These are phyloP conservation scores for Gossypium australe DNA, from an alignment of 345 rosid species.

Conservation along the genomic window DNA sequence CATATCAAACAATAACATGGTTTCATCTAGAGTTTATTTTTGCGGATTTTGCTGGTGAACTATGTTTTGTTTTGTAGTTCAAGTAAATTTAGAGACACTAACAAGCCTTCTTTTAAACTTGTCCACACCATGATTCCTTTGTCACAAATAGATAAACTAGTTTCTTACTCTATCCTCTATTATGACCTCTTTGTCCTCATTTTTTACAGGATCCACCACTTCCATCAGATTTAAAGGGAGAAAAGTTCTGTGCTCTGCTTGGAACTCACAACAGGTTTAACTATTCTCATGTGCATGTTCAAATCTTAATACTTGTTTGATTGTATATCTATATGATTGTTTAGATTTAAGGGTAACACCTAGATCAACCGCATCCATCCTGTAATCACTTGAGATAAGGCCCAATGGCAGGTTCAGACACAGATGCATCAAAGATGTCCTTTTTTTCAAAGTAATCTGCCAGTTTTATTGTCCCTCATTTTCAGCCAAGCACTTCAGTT, in stretches of 20 bases:
- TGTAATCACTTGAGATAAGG: not conserved
- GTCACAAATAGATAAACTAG: constrained; percentile 5
- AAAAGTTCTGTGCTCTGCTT: constrained; percentile 69
- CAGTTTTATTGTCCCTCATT: not conserved
- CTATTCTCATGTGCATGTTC: not conserved
- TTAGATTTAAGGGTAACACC: not conserved
- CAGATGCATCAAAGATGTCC: not conserved
- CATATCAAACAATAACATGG: not conserved
- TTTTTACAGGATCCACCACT: constrained; percentile 76
- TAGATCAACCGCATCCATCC: not conserved
- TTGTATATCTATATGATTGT: not conserved
- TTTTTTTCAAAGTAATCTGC: not conserved
- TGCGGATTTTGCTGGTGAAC: not conserved
- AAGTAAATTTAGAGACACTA: not conserved
- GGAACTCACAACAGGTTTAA: constrained; percentile 84
- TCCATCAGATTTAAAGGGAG: constrained; percentile 80
- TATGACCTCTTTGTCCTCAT: not conserved
- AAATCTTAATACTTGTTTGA: not conserved
- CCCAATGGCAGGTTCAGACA: not conserved
- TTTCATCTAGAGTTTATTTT: constrained; percentile 2
- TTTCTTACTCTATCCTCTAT: not conserved
- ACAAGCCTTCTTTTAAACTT: constrained; percentile 7
- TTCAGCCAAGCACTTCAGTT: not conserved
- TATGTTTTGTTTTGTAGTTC: not conserved
- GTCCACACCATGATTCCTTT: not conserved